phyloP scores from a whole-genome alignment of 169 alveolate species.

The Plasmodium inui region DNA sequence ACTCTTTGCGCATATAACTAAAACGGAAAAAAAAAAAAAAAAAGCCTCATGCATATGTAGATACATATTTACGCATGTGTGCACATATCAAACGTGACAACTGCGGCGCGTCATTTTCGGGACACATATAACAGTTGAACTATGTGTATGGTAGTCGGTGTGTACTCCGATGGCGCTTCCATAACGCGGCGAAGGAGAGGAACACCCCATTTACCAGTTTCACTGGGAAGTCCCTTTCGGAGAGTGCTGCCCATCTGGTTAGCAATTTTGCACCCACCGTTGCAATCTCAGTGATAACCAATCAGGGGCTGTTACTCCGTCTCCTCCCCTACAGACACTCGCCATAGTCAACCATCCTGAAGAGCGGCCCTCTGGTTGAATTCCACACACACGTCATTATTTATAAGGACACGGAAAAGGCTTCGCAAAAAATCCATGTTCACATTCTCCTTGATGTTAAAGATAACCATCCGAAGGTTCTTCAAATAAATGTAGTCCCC shows the following conservation, averaged over 20 bases:
- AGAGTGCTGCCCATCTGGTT: neutral
- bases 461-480: conserved; percentile 30
- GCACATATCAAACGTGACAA: neutral
- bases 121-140: neutral
- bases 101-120: neutral
- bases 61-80: neutral
- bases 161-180: too few species aligned
- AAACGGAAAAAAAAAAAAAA: neutral
- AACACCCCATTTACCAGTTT: neutral
- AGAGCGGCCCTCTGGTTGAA: conserved; percentile 15
- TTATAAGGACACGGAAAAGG: conserved; percentile 20
- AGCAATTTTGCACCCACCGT: neutral
- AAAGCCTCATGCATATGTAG: neutral
- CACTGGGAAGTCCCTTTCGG: neutral
- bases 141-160: too few species aligned
- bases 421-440: neutral
- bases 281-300: neutral
- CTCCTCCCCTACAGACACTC: neutral
- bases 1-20: neutral
- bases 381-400: conserved; percentile 46
- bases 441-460: conserved; percentile 42
- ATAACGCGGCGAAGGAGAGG: neutral
- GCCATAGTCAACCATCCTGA: neutral
- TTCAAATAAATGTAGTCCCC: conserved; percentile 50
- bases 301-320: neutral